Base-by-base conservation (phyloP, 208 protist genomes). In the Naegleria lovaniensis region DNA sequence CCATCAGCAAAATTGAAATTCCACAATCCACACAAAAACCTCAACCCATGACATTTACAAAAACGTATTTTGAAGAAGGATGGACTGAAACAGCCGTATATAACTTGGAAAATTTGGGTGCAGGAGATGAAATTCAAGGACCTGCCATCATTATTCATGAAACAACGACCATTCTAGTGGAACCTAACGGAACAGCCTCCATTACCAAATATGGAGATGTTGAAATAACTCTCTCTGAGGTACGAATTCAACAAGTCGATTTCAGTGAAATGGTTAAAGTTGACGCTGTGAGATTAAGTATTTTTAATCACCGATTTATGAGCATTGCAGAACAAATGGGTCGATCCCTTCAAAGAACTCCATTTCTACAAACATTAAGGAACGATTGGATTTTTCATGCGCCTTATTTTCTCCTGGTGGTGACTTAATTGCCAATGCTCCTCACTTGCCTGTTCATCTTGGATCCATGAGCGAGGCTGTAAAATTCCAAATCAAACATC, bases 261-360 rank as follows among this genome's bases (percentile, higher is more conserved):
- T 15, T 67, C 19, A 67, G 22, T 67, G 84, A 94, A 48, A 84
- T 48, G 9, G 95, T 93, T 2, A 92, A 94, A 33, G 91, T 98
- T n/a, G 95, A 98, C 88, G 93, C 95, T 36, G 95, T 99, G 41
- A 92, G 93, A 40, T 94, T 99, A 15, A 97, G 96, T 41, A 96
- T 99, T 41, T 99, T 98, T 90, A 93, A 93, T 59, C 96, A 99
- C 92, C 94, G 97, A 40, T 99, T 99, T 93, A 99, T 99, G 98
- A 95, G 93, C 67, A 99, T 99, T 90, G 98, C 98, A 16, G 98
- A 99, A 93, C 98, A 99, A 92, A 99, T 99, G 98, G 98, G 98
- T 41, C 95, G 95, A 41, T 96, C 97, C 0, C 92, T 99, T 67
- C 97, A 98, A 93, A 94, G 97, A 43, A 99, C 98, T 22, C 97